These are phyloP conservation scores for Alloteropsis angusta DNA, from an alignment of 202 grass and related monocot species.

Conservation along the genomic window DNA sequence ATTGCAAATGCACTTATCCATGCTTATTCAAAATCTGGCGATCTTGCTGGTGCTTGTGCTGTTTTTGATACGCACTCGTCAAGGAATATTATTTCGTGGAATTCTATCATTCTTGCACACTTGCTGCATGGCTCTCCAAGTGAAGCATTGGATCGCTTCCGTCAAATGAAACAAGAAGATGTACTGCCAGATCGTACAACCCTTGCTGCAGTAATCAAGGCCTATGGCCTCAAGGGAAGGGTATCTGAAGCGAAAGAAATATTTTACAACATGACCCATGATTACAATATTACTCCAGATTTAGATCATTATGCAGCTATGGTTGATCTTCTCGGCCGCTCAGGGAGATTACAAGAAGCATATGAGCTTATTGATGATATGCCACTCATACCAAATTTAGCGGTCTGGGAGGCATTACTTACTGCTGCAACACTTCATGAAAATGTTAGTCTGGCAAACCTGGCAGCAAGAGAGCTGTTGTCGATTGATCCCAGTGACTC, in stretches of 20 bases:
- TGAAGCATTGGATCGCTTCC: slow-evolving; percentile 37
- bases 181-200: slow-evolving; percentile 53
- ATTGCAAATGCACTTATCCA: slow-evolving; percentile 78
- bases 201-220: slow-evolving; percentile 55
- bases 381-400: slow-evolving; percentile 46
- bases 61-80: slow-evolving; percentile 56
- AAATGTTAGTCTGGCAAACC: slow-evolving; percentile 47
- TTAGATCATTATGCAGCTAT: slow-evolving; percentile 65
- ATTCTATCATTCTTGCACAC: slow-evolving; percentile 62
- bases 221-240: slow-evolving; percentile 53
- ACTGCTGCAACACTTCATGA: slow-evolving; percentile 56
- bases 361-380: slow-evolving; percentile 56
- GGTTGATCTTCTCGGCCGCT: slow-evolving; percentile 63
- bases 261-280: slow-evolving; percentile 46
- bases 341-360: slow-evolving; percentile 67
- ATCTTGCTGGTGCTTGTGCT: slow-evolving; percentile 49
- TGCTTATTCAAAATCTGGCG: slow-evolving; percentile 77
- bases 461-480: slow-evolving; percentile 46
- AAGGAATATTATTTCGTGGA: slow-evolving; percentile 75
- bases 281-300: slow-evolving; percentile 49
- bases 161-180: slow-evolving; percentile 54
- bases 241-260: slow-evolving; percentile 47
- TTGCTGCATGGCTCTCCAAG: slow-evolving; percentile 50
- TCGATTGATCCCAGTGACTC: slow-evolving; percentile 50
- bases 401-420: slow-evolving; percentile 61